These are phyloP conservation scores for Lecanicillium sp. DNA, from an alignment of 2,329 filamentous ascomycete genomes.

Conservation along the genomic window DNA sequence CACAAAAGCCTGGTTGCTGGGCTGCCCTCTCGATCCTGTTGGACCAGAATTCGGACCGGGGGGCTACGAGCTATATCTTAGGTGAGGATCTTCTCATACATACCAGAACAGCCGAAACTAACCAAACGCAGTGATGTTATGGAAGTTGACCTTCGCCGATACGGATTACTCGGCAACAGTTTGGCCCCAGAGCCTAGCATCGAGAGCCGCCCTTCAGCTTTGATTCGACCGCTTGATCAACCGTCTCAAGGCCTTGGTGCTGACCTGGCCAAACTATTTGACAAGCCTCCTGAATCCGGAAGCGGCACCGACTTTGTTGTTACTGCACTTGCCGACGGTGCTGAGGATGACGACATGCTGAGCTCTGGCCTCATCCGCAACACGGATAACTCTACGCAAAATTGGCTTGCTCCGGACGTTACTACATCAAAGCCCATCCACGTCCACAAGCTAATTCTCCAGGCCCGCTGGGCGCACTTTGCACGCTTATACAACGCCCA, in stretches of 20 bases:
- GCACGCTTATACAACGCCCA: slow-evolving; percentile 83
- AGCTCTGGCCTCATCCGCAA: slow-evolving; percentile 44
- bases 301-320: slow-evolving; percentile 88
- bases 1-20: slow-evolving; percentile 95
- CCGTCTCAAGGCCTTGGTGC: slow-evolving; percentile 67
- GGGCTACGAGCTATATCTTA: slow-evolving; percentile 83
- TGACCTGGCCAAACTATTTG: slow-evolving; percentile 82
- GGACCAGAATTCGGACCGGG: slow-evolving; percentile 61
- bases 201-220: slow-evolving; percentile 44
- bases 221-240: slow-evolving; percentile 42
- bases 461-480: slow-evolving; percentile 96
- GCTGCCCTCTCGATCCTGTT: slow-evolving; percentile 70
- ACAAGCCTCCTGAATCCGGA: slow-evolving; percentile 74
- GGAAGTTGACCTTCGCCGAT: slow-evolving; percentile 85
- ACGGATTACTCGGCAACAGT: slow-evolving; percentile 82
- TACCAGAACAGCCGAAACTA: slow-evolving; percentile 13
- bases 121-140: slow-evolving; percentile 66
- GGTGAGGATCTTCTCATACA: slow-evolving; percentile 23
- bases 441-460: slow-evolving; percentile 89
- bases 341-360: slow-evolving; percentile 60
- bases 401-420: slow-evolving; percentile 55
- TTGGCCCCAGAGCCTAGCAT: slow-evolving; percentile 49
- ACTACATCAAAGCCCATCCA: slow-evolving; percentile 79
- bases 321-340: slow-evolving; percentile 77
- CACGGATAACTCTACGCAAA: slow-evolving; percentile 39